A percentile compares a stretch with the other conserved stretches of the same genome.
Evolutionary conservation across 2,329 filamentous ascomycete species (phyloP).

Genomic region (Neodidymelliopsis sp.): DNA sequence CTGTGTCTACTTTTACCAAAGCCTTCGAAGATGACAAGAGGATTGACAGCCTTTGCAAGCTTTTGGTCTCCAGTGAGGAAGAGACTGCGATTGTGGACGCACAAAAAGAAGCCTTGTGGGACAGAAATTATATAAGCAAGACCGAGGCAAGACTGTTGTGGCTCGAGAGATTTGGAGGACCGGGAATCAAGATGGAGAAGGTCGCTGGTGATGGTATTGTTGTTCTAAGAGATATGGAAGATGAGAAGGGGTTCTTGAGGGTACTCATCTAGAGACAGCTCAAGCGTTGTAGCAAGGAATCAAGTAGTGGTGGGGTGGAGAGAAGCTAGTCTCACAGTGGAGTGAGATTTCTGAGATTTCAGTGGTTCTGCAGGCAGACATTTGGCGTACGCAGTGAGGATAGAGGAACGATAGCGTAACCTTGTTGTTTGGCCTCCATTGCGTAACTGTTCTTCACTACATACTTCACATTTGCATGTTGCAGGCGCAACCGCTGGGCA

Average conservation of each 20-base stretch:
- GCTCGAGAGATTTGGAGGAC: slow-evolving; percentile 14
- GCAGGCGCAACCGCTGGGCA: too few relatives aligned
- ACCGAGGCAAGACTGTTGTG: too few relatives aligned
- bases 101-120: neutral
- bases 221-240: slow-evolving; percentile 4
- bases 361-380: too few relatives aligned
- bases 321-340: too few relatives aligned
- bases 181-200: neutral
- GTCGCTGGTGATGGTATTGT: neutral
- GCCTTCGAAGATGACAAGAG: neutral
- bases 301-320: too few relatives aligned
- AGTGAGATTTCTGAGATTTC: neutral
- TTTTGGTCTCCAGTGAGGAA: neutral
- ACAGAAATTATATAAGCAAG: too few relatives aligned
- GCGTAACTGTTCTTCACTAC: too few relatives aligned
- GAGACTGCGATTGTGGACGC: neutral
- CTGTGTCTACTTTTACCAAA: neutral
- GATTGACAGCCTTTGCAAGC: neutral
- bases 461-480: too few relatives aligned
- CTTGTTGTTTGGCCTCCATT: too few relatives aligned
- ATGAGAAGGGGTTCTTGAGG: slow-evolving; percentile 8
- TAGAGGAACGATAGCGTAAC: too few relatives aligned
- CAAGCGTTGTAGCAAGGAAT: too few relatives aligned
- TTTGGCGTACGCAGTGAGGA: too few relatives aligned
- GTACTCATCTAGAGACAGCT: slow-evolving; percentile 10